Conservation (phyloP, 129 eudicot genomes). For the Chrysanthemum lavandulifolium region DNA sequence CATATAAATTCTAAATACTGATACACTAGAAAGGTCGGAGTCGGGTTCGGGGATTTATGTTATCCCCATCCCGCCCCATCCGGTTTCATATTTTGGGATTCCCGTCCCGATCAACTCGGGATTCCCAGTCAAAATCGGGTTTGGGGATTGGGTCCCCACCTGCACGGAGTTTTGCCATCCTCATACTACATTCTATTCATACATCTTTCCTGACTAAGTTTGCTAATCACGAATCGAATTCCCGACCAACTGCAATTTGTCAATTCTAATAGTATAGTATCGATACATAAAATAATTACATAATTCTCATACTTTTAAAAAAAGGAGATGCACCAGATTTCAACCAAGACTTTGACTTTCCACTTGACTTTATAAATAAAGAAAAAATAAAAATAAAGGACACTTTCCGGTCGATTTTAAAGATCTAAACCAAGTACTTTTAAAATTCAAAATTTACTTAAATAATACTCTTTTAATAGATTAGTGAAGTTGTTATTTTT, state of each 20-base stretch:
- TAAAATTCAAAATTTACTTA: slow-evolving; percentile 1
- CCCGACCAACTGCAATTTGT: background rate
- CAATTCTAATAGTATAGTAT: background rate
- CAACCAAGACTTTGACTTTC: background rate
- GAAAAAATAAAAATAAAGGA: background rate
- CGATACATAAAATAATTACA: background rate
- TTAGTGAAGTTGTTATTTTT: background rate
- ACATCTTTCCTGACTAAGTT: background rate
- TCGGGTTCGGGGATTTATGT: no score
- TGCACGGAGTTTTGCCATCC: no score
- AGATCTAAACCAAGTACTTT: slow-evolving; percentile 4
- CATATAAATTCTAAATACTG: no score
- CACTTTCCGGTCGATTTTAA: background rate
- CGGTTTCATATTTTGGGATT: no score
- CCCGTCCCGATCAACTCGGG: no score
- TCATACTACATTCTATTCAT: background rate
- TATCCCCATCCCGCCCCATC: no score
- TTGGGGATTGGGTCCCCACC: no score
- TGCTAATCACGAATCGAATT: background rate
- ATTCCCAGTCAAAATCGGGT: no score
- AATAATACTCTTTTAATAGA: background rate
- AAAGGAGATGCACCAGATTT: background rate
- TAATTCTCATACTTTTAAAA: background rate
- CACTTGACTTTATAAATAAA: background rate
- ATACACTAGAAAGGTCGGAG: no score